Percentiles rank a stretch among this genome's conserved stretches.
Evolutionary conservation across 2,329 filamentous ascomycete genomes (phyloP).

Genomic region (Neopestalotiopsis sp.): DNA sequence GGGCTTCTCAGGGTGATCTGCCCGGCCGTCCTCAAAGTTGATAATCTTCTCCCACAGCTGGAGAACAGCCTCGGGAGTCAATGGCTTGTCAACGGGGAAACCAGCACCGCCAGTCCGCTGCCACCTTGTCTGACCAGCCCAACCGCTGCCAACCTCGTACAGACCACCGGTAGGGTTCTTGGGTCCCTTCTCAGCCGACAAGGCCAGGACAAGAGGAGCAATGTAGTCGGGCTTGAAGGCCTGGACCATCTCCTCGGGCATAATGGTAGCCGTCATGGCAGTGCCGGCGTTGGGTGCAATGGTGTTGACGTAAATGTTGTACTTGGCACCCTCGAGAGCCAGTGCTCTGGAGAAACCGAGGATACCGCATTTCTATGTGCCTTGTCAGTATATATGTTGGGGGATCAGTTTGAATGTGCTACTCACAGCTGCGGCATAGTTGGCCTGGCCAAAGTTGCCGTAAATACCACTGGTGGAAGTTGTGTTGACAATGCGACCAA

Average conservation of each 20-base stretch:
- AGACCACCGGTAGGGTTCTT: slow-evolving; percentile 82
- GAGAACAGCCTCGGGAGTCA: slow-evolving; percentile 84
- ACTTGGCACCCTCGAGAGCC: slow-evolving; percentile 90
- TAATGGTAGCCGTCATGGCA: slow-evolving; percentile 88
- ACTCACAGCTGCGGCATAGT: slow-evolving; percentile 88
- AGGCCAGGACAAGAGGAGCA: slow-evolving; percentile 86
- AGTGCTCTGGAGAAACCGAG: slow-evolving; percentile 93
- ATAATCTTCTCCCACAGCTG: slow-evolving; percentile 78
- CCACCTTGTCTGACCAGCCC: slow-evolving; percentile 92
- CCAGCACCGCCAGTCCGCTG: slow-evolving; percentile 87
- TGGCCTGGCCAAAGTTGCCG: slow-evolving; percentile 98
- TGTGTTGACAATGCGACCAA: slow-evolving; percentile 95
- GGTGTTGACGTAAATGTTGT: slow-evolving; percentile 98
- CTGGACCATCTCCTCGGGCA: slow-evolving; percentile 97
- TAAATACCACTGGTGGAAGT: slow-evolving; percentile 98
- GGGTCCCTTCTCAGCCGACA: slow-evolving; percentile 85
- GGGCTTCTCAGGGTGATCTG: slow-evolving; percentile 83
- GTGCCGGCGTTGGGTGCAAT: slow-evolving; percentile 98
- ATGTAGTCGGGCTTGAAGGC: slow-evolving; percentile 99
- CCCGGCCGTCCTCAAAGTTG: slow-evolving; percentile 85
- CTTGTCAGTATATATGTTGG: slow-evolving; percentile 24
- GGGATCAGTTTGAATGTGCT: slow-evolving; percentile 11
- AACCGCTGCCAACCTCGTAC: slow-evolving; percentile 94
- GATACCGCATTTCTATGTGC: slow-evolving; percentile 79
- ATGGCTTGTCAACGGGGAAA: slow-evolving; percentile 84